phyloP scores from a whole-genome alignment of 257 asterid species.

The Solanum dulcamara region DNA sequence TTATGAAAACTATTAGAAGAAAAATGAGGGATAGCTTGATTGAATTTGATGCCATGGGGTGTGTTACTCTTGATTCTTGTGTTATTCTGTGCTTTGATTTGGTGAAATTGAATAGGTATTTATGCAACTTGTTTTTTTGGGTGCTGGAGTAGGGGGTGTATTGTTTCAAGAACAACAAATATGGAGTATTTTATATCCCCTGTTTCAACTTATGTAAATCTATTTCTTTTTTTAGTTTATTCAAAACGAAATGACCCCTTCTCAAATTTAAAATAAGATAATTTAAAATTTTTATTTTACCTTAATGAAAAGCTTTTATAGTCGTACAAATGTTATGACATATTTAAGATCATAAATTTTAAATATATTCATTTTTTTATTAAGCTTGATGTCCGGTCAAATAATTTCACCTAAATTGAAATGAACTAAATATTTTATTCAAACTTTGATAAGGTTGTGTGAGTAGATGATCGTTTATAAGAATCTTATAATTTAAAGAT shows the following conservation, averaged over 20 bases:
- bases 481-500: neutral
- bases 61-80: neutral
- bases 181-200: neutral
- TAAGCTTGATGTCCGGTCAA: neutral
- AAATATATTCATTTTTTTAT: neutral
- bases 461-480: neutral
- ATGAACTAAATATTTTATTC: neutral
- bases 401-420: neutral
- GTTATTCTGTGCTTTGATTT: neutral
- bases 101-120: neutral
- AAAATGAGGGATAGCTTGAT: neutral
- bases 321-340: neutral
- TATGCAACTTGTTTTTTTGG: neutral
- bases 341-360: neutral
- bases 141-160: too few species aligned
- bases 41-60: conserved; percentile 10
- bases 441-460: neutral
- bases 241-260: neutral
- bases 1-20: conserved; percentile 1
- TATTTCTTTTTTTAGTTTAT: neutral
- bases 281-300: neutral
- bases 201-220: neutral
- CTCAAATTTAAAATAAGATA: neutral
- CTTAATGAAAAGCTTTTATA: neutral
- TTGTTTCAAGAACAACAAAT: neutral